Base-by-base conservation (phyloP, 257 asterid genomes). In the Thymus quinquecostatus region DNA sequence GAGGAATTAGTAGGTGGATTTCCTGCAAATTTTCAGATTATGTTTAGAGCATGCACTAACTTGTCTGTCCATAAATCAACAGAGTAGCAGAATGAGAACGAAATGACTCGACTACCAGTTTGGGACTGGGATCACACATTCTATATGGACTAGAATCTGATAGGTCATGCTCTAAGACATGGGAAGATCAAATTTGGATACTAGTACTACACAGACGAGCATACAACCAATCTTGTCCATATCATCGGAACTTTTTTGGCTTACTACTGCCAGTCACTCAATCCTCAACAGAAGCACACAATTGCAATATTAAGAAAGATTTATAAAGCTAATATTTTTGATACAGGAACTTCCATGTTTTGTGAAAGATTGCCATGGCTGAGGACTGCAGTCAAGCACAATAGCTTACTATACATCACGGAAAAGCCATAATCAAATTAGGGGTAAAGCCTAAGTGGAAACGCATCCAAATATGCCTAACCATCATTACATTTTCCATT, bases 1-100 rank as follows among this genome's bases (percentile, higher is more conserved):
- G 68, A 32, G 78, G 77, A 60, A 67, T 78, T 83, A 11, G 71
- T 68, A 62, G 68, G 68, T 21, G 76, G 27, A 73, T 38, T 21
- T 40, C 77, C 89, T 80, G 81, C 60, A 62, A 70, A 76, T 60
- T 60, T 10, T 38, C 64, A 55, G 10, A 29, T 34, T 8, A 49
- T 13, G 38, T 55, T 71, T 36, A 68, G 69, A 10, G 32, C 54
- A 59, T 13, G 40, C 21, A 70, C 58, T 60, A 51, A 49, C 53
- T 65, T 32, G n/a, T 45, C 56, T 10, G 7, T 41, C 57, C 69
- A 54, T 28, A 29, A 28, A 53, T 70, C 55, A 57, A 38, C 60
- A 32, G 32, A 48, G 4, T 40, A 53, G 7, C 5, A 71, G 36
- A 71, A 47, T 38, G 41, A 38, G 6, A 38, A 38, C 41, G 41